Evolutionary conservation across 106 monocot species (phyloP).

Genomic region (Acorus calamus): DNA sequence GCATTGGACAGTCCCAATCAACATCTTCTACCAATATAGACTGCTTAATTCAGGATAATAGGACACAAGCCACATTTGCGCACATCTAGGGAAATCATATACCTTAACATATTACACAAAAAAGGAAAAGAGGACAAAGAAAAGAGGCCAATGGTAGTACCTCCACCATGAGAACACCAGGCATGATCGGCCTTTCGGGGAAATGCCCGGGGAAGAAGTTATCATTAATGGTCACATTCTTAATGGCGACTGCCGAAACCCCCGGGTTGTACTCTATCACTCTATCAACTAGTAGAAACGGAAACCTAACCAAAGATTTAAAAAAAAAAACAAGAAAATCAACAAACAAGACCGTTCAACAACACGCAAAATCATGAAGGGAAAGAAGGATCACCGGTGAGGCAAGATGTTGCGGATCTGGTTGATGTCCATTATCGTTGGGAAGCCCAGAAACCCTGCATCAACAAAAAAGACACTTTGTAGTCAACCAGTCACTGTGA

Average conservation of each 20-base stretch:
- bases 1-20: too few relatives aligned
- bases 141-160: slow-evolving; percentile 18
- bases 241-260: slow-evolving; percentile 77
- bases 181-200: slow-evolving; percentile 97
- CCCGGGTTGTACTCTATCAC: slow-evolving; percentile 86
- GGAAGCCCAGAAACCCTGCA: slow-evolving; percentile 51
- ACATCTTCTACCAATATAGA: too few relatives aligned
- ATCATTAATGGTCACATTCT: slow-evolving; percentile 97
- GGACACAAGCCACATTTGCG: background rate
- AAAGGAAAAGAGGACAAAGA: too few relatives aligned
- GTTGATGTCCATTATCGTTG: slow-evolving; percentile 81
- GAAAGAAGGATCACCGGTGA: slow-evolving; percentile 44
- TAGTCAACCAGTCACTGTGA: background rate
- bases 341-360: background rate
- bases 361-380: background rate
- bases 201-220: slow-evolving; percentile 97
- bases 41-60: too few relatives aligned
- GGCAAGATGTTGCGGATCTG: slow-evolving; percentile 84
- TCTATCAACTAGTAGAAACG: slow-evolving; percentile 94
- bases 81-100: too few relatives aligned
- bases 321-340: background rate
- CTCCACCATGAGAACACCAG: slow-evolving; percentile 99
- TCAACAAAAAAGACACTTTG: background rate
- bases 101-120: too few relatives aligned
- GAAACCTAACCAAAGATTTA: slow-evolving; percentile 42